Evolutionary conservation across 2,329 filamentous ascomycete genomes (phyloP), one percentile per base, ranked within the genome.

Genomic region (Emericellopsis cladophorae): DNA sequence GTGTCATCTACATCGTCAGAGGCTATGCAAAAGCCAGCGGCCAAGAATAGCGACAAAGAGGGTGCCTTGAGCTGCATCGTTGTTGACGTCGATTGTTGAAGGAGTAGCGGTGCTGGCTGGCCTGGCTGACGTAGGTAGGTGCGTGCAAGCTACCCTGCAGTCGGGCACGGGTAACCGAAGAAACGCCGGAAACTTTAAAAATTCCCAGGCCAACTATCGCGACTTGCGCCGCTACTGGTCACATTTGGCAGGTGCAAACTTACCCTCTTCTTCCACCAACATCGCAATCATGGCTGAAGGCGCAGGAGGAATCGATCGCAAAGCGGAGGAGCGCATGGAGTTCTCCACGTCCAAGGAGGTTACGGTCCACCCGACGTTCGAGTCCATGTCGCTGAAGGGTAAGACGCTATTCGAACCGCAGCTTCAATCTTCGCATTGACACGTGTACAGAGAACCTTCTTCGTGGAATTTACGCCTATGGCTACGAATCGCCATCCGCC

Each of bases 281-380:
- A 35, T 14, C 32, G 32, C 32, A 35, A 84, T 48, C 52, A 98
- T 96, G 92, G 87, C 89, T 48, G 90, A 96, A 64, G 80, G 75
- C 51, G 82, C 59, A 45, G 68, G 67, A 49, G 74, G 74, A 47
- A 79, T 96, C 59, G 90, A 98, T 66, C 83, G 86, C 67, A 89
- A 89, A 68, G 80, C 81, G 49, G 92, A 96, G 63, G 89, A 95
- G 72, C 81, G 86, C 64, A 94, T 96, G 81, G 90, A 96, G 70
- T 96, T 98, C 64, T 84, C 83, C 49, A 98, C 92, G 61, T 95
- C 90, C 48, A 95, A 95, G 68, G 92, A 96, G 73, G 90, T 96
- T 45, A 92, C 84, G 2, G 92, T 92, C 44, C 87, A 90, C 54
- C 88, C 89, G 36, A 95, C 89, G 41, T 92, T 94, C 59, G 85